phyloP scores from a whole-genome alignment of 345 rosid species.

The Salix koriyanagi region DNA sequence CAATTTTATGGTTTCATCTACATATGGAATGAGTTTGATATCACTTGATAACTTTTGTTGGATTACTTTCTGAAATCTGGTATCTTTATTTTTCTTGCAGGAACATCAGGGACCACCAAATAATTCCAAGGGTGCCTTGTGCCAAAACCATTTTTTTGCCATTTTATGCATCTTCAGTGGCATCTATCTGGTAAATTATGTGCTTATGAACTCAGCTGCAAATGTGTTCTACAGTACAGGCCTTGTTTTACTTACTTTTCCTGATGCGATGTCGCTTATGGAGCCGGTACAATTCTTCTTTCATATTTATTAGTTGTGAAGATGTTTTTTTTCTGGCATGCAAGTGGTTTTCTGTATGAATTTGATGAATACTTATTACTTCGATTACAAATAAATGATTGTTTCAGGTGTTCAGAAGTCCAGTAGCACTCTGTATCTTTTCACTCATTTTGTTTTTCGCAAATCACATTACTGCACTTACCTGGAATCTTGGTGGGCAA shows the following conservation, averaged over 20 bases:
- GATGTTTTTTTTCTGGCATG: slow-evolving; percentile 1
- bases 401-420: slow-evolving; percentile 65
- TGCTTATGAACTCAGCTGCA: slow-evolving; percentile 81
- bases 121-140: slow-evolving; percentile 54
- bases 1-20: too few relatives aligned
- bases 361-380: slow-evolving; percentile 12
- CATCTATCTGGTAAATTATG: slow-evolving; percentile 63
- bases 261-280: slow-evolving; percentile 81
- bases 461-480: slow-evolving; percentile 67
- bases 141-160: slow-evolving; percentile 69
- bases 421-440: slow-evolving; percentile 51
- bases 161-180: slow-evolving; percentile 66
- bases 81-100: slow-evolving; percentile 36
- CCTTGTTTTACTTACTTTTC: slow-evolving; percentile 73
- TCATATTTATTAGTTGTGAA: slow-evolving; percentile 1
- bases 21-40: background rate
- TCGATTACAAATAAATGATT: slow-evolving; percentile 3
- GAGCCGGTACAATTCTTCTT: slow-evolving; percentile 62
- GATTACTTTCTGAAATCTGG: slow-evolving; percentile 13
- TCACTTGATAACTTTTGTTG: background rate
- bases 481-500: slow-evolving; percentile 83
- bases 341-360: background rate
- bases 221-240: slow-evolving; percentile 69
- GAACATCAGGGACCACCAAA: slow-evolving; percentile 43
- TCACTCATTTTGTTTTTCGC: slow-evolving; percentile 58